Evolutionary conservation across 768 basidiomycete species (phyloP).

Genomic region (Clathrus columnatus): DNA sequence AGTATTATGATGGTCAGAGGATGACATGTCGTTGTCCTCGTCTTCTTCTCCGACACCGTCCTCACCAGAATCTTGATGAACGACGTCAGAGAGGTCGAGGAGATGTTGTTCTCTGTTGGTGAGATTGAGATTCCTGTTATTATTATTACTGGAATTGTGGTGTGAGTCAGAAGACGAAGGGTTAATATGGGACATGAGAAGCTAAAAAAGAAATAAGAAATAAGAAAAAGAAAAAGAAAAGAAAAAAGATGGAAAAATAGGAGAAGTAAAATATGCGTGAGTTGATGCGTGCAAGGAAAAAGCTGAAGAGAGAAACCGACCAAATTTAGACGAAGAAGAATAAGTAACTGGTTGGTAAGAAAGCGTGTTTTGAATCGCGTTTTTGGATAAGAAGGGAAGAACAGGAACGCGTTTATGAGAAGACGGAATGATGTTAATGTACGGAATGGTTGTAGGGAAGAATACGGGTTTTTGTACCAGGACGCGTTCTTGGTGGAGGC

Average conservation of each 20-base stretch:
- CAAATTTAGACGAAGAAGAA: slow-evolving; percentile 4
- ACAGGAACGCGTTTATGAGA: neutral
- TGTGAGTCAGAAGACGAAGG: neutral
- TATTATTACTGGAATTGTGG: neutral
- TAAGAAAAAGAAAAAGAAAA: neutral
- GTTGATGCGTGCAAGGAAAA: neutral
- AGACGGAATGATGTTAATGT: neutral
- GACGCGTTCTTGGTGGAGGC: slow-evolving; percentile 6
- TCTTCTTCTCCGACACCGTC: slow-evolving; percentile 58
- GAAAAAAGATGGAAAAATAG: neutral
- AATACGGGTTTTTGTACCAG: slow-evolving; percentile 3
- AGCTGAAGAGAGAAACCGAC: neutral
- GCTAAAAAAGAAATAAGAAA: too few species aligned
- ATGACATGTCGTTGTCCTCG: slow-evolving; percentile 25
- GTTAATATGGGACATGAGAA: slow-evolving; percentile 3
- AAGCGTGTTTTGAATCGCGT: neutral
- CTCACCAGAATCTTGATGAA: slow-evolving; percentile 42
- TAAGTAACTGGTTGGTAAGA: neutral
- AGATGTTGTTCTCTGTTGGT: slow-evolving; percentile 35
- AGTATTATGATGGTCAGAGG: slow-evolving; percentile 20
- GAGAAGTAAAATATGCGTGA: neutral
- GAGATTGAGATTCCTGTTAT: too few species aligned
- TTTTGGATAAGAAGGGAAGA: neutral
- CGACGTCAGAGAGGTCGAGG: slow-evolving; percentile 75
- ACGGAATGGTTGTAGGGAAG: neutral